A percentile compares a stretch with the other conserved stretches of the same genome.
Conservation (phyloP, 176 grass and related monocot species). For the Musa schizocarpa region DNA sequence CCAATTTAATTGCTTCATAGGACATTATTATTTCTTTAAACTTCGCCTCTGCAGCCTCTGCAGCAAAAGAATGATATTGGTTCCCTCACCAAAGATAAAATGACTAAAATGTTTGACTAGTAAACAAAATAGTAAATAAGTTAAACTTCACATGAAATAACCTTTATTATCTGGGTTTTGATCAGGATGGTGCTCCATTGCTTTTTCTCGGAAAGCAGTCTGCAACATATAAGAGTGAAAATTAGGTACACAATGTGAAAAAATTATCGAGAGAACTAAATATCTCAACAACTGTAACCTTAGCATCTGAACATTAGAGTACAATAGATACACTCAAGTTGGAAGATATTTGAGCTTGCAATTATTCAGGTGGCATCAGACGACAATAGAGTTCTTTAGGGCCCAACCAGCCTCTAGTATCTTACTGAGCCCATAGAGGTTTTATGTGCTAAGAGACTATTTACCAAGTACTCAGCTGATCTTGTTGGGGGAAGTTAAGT, state of each 20-base stretch:
- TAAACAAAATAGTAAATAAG: slow-evolving; percentile 7
- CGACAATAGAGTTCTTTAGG: not conserved
- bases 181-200: slow-evolving; percentile 97
- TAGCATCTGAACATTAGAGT: not conserved
- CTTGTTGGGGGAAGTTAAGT: not conserved
- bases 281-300: not conserved
- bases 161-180: slow-evolving; percentile 95
- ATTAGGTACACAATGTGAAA: not conserved
- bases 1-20: slow-evolving; percentile 10
- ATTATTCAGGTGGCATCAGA: not conserved
- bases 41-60: slow-evolving; percentile 73
- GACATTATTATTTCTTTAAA: slow-evolving; percentile 76
- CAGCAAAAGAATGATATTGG: slow-evolving; percentile 2
- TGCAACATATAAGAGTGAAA: slow-evolving; percentile 30
- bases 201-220: slow-evolving; percentile 94
- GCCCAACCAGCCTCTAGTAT: not conserved
- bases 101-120: not conserved
- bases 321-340: not conserved
- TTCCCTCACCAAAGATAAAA: not conserved
- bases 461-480: not conserved
- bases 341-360: not conserved
- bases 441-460: not conserved
- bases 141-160: slow-evolving; percentile 1
- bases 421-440: not conserved
- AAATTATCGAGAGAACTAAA: not conserved